phyloP scores from a whole-genome alignment of 495 filamentous ascomycete genomes.

The Penicillium pancosmium region DNA sequence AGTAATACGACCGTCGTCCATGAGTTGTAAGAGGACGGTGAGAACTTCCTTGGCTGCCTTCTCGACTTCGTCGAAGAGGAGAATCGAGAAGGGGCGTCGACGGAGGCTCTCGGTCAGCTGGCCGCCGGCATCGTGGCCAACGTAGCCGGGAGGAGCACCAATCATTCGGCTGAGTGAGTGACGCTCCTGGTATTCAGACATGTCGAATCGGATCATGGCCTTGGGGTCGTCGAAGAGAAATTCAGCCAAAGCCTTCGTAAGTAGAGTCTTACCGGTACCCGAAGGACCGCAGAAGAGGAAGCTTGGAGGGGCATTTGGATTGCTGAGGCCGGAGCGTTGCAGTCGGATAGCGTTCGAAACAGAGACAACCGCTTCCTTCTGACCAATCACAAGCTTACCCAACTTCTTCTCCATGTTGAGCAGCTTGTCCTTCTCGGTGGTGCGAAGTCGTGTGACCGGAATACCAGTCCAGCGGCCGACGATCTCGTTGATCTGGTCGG shows the following conservation, averaged over 20 bases:
- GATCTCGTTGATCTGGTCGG: constrained; percentile 99
- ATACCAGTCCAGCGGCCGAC: constrained; percentile 96
- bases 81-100: constrained; percentile 93
- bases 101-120: constrained; percentile 94
- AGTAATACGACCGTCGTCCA: constrained; percentile 98
- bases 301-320: constrained; percentile 93
- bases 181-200: constrained; percentile 99
- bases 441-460: constrained; percentile 89
- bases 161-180: constrained; percentile 97
- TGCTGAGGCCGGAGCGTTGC: constrained; percentile 88
- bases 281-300: constrained; percentile 99
- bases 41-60: constrained; percentile 98
- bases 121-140: constrained; percentile 93
- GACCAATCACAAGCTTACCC: constrained; percentile 82
- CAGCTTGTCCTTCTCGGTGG: constrained; percentile 95
- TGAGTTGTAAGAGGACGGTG: constrained; percentile 94
- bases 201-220: constrained; percentile 98
- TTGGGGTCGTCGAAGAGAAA: constrained; percentile 98
- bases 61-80: constrained; percentile 97
- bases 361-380: constrained; percentile 90
- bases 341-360: constrained; percentile 96
- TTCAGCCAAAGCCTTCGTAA: constrained; percentile 95
- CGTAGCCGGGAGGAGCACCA: constrained; percentile 94
- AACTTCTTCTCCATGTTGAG: constrained; percentile 91
- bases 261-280: constrained; percentile 94